Evolutionary conservation across 139 green algal species (phyloP).

Genomic region (Desmodesmus armatus): DNA sequence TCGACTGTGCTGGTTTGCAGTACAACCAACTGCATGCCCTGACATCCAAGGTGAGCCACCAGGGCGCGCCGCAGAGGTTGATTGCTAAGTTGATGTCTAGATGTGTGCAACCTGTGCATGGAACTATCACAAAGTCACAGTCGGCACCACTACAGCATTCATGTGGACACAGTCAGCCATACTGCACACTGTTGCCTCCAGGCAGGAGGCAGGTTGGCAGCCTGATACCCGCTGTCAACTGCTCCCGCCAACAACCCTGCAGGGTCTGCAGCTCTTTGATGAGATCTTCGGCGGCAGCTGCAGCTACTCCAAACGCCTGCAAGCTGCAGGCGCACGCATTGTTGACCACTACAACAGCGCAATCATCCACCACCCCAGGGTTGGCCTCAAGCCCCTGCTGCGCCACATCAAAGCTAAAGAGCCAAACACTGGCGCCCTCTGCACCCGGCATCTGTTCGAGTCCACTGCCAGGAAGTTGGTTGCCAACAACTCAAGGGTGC

Average conservation of each 20-base stretch:
- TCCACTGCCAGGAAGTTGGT: background rate
- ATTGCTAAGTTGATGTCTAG: too few species aligned
- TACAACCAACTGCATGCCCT: constrained; percentile 10
- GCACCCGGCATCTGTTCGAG: constrained; percentile 9
- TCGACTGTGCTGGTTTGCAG: too few species aligned
- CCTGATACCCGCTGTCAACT: background rate
- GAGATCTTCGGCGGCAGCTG: constrained; percentile 11
- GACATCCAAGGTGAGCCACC: too few species aligned
- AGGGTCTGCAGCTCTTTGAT: too few species aligned
- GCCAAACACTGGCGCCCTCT: background rate
- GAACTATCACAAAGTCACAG: too few species aligned
- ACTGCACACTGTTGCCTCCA: too few species aligned
- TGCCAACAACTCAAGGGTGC: background rate
- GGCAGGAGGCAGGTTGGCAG: too few species aligned
- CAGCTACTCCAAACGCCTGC: background rate
- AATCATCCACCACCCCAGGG: background rate
- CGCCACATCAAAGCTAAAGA: background rate
- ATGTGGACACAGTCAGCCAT: too few species aligned
- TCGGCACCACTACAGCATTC: too few species aligned
- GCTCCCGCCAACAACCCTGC: too few species aligned
- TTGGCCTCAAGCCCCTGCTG: background rate
- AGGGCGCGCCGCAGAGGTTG: too few species aligned
- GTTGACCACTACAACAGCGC: background rate
- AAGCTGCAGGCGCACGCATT: background rate
- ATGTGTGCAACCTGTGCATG: too few species aligned